Evolutionary conservation across 495 filamentous ascomycete species (phyloP), one percentile per base, ranked within the genome.

Genomic region (Penicillium alfredii): DNA sequence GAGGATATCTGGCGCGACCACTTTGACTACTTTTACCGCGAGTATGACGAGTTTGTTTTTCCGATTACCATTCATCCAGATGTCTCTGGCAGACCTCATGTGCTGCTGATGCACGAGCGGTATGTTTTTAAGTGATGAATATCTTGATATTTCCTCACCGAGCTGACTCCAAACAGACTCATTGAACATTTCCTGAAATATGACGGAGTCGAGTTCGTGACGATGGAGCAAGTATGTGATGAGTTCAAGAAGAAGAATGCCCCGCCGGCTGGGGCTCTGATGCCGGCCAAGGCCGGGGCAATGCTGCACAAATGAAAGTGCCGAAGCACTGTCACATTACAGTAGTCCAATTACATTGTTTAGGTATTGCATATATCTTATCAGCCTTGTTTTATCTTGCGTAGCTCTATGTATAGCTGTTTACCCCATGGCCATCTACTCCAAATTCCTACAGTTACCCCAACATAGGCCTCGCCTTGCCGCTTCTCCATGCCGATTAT

Each of bases 181-280:
- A 84, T 85, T 46, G 80, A 84, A 38, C 73, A 82, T 32, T 80
- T 86, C 47, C 82, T 82, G 42, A 75, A 71, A 27, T 80, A 85
- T 39, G 80, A 82, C 21, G 81, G 81, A 0, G 77, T 84, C 1
- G 77, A 86, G 44, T 86, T 81, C 72, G 72, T 82, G 42, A 81
- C 78, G 0, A 79, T 85, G 63, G 80, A 74, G 38, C 66, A 80
- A 46, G 73, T 83, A 37, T 73, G 68, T 13, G 76, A 78, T 39
- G 75, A 81, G 21, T 82, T 82, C 55, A 78, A 76, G 60, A 45
- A 34, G 12, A 53, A 46, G 47, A 57, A 55, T 24, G 9, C 51
- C 6, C 36, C 39, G 25, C 48, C 51, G 9, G 32, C 42, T 8
- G 55, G 55, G 5, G 55, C 55, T 3, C 18, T 55, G 18, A 55